Evolutionary conservation across 768 basidiomycete genomes (phyloP).

Genomic region (Hygrocybe coccinea): DNA sequence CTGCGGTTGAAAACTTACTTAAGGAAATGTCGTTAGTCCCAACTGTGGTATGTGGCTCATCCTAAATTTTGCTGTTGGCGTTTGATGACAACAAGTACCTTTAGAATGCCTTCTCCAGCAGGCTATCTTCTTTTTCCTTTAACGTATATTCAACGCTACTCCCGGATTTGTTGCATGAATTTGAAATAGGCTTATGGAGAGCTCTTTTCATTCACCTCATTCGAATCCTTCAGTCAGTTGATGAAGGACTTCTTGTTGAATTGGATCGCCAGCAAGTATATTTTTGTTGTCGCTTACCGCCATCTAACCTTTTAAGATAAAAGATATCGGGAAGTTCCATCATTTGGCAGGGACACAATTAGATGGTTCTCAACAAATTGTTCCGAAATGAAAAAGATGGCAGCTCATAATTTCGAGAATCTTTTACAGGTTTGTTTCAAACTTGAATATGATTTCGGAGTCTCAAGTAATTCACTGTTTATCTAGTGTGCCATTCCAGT

Average conservation of each 20-base stretch:
- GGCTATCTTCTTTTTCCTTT: conserved; percentile 15
- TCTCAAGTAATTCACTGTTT: background rate
- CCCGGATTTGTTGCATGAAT: conserved; percentile 33
- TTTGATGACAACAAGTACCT: background rate
- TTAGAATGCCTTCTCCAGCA: conserved; percentile 9
- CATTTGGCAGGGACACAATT: conserved; percentile 9
- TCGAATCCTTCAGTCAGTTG: conserved; percentile 1
- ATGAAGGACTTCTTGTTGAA: background rate
- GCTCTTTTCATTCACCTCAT: conserved; percentile 15
- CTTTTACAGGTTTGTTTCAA: conserved; percentile 12
- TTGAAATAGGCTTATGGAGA: background rate
- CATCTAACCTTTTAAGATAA: background rate
- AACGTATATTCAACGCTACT: conserved; percentile 25
- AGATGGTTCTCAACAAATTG: conserved; percentile 14
- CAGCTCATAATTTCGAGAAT: conserved; percentile 21
- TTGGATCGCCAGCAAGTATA: conserved; percentile 1
- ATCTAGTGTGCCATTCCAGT: background rate
- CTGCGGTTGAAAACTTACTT: background rate
- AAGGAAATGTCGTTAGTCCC: conserved; percentile 1
- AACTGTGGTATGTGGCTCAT: background rate
- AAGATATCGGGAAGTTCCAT: background rate
- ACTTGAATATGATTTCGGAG: background rate
- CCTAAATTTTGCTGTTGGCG: no score
- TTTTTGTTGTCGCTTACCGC: background rate
- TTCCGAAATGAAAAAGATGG: conserved; percentile 22